Base-by-base conservation (phyloP, 1,284 basidiomycete species). In the Porogramme epimiltina region DNA sequence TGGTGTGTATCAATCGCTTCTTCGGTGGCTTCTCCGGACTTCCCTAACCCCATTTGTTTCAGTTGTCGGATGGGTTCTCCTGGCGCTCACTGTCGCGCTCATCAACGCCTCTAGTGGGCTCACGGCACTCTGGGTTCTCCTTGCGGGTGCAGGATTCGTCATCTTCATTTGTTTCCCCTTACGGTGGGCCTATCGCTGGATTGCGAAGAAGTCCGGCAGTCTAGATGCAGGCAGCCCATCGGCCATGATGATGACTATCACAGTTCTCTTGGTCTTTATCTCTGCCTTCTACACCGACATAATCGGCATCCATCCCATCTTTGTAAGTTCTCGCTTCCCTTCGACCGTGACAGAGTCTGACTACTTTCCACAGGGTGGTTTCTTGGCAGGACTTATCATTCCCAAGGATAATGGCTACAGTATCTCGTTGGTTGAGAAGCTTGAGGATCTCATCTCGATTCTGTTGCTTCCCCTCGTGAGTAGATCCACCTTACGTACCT, bases 251-350 rank as follows among this genome's bases (percentile, higher is more conserved):
- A 92, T 92, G 86, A 84, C 85, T 11, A 71, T 89, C 53, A 86
- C 89, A 1, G 68, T 95, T n/a, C 64, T 94, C 22, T 70, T 94
- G 37, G 84, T 93, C 3, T 83, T 95, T 59, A 70, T 80, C 41
- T 87, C 86, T 16, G 89, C 91, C 0, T 95, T 94, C 73, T 87
- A 89, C 72, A 95, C 94, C 10, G 92, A 94, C 69, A 86, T 94
- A 60, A 90, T 93, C 55, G 89, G 92, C 62, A 79, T 89, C 52
- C 80, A 84, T 77, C 70, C 83, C 37, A 85, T 86, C 57, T 87
- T 86, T 62, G 83, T 81, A 79, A 48, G 59, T 72, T 28, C 28
- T 8, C 4, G 6, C 19, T 51, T 20, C 19, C 34, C 8, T 37
- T 16, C n/a, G 8, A 13, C 36, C 23, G 20, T 25, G 25, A 11